Evolutionary conservation across 2,329 filamentous ascomycete species (phyloP), one percentile per base, ranked within the genome.

Genomic region (Basipetospora chlamydospora): DNA sequence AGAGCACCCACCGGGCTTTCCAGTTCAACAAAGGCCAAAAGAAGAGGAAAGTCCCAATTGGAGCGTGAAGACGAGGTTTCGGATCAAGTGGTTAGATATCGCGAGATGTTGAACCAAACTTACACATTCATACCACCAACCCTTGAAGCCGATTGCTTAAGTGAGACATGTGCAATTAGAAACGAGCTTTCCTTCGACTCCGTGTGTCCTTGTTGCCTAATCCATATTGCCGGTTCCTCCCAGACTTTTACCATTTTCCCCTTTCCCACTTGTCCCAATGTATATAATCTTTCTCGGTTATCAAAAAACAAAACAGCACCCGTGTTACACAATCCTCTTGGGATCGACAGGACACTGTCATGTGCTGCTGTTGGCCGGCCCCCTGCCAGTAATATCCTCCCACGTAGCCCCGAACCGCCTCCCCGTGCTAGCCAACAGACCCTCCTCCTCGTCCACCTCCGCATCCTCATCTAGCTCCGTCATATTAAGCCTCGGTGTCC

Each of bases 391-490:
- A 35, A 93, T 79, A 52, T 93, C 85, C 53, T 88, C 74, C 86
- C 86, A 95, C 2, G 81, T 86, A 5, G 84, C 84, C 29, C 81
- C 80, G 46, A 93, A 86, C 22, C 85, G 70, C 39, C 85, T 64
- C 5, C 85, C 77, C 0, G 86, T 93, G 47, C 75, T 85, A 0
- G 85, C 84, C 32, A 98, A 62, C 33, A 98, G 63, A 9, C 87
- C 84, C 60, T 98, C 90, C 51, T 98, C 90, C 53, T 96, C 90
- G 13, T 88, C 86, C 21, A 79, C 82, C 55, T 93, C 84, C 12
- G 87, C 78, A 51, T 95, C 87, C 42, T 88, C 82, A 44, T 96
- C 90, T 6, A 92, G 55, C 49, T 87, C 77, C 31, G 73, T 70
- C 39, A 88, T 66, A 47, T 88, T 75, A 25, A 94, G 57, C 50